These are phyloP conservation scores for Teunomyces pallodes DNA, from an alignment of 805 yeast species.

Conservation along the genomic window DNA sequence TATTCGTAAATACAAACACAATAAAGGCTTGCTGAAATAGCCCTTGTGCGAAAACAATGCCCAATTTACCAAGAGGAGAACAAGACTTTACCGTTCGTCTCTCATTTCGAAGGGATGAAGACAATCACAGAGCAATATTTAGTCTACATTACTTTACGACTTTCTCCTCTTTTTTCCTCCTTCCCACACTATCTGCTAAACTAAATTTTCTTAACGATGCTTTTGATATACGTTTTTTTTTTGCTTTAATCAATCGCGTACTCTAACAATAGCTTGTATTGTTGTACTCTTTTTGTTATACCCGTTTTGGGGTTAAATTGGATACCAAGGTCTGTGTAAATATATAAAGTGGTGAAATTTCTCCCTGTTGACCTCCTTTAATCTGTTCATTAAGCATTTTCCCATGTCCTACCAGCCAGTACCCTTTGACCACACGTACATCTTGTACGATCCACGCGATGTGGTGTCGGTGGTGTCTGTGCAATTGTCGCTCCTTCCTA, in stretches of 20 bases:
- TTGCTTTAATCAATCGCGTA: neutral
- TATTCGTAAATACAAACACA: neutral
- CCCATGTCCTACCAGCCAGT: slow-evolving; percentile 24
- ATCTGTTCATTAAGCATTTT: neutral
- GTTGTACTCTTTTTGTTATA: neutral
- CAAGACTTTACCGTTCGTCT: too few species aligned
- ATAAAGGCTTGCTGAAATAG: neutral
- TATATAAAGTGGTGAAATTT: neutral
- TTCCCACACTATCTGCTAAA: too few species aligned
- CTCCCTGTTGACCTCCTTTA: slow-evolving; percentile 6
- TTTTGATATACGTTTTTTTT: neutral
- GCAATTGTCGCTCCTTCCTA: slow-evolving; percentile 76
- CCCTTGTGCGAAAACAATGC: neutral
- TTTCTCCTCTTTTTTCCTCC: too few species aligned
- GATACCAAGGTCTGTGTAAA: neutral
- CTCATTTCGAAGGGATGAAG: too few species aligned
- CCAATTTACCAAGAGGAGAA: neutral
- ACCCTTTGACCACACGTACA: slow-evolving; percentile 86
- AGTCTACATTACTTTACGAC: too few species aligned
- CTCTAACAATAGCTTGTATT: neutral
- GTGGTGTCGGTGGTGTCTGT: slow-evolving; percentile 60
- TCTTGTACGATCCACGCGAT: slow-evolving; percentile 71
- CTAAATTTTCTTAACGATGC: neutral
- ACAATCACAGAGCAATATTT: too few species aligned
- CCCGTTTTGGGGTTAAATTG: neutral